phyloP scores from a whole-genome alignment of 1,139 yeast species.

The Blastobotrys proliferans region DNA sequence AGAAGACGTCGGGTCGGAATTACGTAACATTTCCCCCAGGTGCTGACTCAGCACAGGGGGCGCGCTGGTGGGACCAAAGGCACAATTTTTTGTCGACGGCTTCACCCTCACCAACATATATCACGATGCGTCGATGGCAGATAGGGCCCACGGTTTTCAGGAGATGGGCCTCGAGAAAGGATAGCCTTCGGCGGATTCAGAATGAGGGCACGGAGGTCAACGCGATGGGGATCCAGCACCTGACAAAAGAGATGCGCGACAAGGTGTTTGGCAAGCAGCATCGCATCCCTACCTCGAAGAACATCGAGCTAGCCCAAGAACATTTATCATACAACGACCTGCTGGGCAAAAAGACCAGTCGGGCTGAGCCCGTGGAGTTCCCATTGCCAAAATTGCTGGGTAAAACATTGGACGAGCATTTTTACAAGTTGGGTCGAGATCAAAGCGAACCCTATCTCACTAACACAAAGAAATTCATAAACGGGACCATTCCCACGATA shows the following conservation, averaged over 20 bases:
- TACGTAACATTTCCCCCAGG: no score
- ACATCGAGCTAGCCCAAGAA: constrained; percentile 54
- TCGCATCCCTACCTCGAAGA: constrained; percentile 27
- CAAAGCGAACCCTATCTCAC: constrained; percentile 57
- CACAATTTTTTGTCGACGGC: no score
- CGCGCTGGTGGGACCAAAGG: no score
- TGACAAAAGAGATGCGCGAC: constrained; percentile 25
- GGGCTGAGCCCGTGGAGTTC: constrained; percentile 58
- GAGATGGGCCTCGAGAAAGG: constrained; percentile 2
- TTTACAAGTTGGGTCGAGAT: constrained; percentile 58
- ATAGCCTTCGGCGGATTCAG: constrained; percentile 3
- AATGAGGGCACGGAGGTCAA: constrained; percentile 39
- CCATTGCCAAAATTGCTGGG: constrained; percentile 71
- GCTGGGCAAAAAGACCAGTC: constrained; percentile 74
- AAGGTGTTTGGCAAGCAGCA: constrained; percentile 27
- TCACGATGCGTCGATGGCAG: no score
- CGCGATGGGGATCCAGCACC: constrained; percentile 47
- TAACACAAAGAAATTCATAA: constrained; percentile 42
- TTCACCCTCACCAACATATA: no score
- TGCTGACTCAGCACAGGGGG: no score
- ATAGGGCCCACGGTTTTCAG: constrained; percentile 2
- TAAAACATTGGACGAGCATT: constrained; percentile 73
- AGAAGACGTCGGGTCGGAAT: no score
- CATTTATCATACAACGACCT: constrained; percentile 63
- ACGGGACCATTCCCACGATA: constrained; percentile 40